Conservation (phyloP, 768 basidiomycete genomes). For the Favolaschia claudopus region DNA sequence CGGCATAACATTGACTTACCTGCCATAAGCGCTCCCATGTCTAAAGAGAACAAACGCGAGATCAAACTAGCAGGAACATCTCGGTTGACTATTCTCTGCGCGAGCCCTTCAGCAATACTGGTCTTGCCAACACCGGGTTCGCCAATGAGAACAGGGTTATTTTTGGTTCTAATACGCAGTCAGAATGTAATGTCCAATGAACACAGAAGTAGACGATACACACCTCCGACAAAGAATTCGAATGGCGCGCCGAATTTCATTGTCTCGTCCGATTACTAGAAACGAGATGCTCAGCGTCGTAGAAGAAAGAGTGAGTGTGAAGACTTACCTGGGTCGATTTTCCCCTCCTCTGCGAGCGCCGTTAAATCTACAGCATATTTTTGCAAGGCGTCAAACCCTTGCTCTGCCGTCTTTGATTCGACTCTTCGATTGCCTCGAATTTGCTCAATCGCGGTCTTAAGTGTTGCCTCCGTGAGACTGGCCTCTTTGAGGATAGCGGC, state of each 20-base stretch:
- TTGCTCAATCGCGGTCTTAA: conserved; percentile 82
- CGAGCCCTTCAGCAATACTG: conserved; percentile 92
- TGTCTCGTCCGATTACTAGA: conserved; percentile 89
- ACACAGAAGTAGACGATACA: not conserved
- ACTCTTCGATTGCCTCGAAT: conserved; percentile 85
- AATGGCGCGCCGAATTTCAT: conserved; percentile 86
- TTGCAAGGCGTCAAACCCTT: conserved; percentile 90
- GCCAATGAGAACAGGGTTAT: conserved; percentile 96
- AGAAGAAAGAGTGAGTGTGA: not conserved
- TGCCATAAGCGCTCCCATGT: conserved; percentile 96
- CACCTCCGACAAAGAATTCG: conserved; percentile 85
- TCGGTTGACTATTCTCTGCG: conserved; percentile 93
- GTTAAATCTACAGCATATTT: conserved; percentile 92
- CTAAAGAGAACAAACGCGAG: conserved; percentile 81
- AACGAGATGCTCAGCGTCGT: not conserved
- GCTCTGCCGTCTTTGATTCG: conserved; percentile 86
- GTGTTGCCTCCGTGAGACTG: conserved; percentile 69
- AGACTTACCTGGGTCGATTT: conserved; percentile 74
- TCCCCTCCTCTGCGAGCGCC: conserved; percentile 86
- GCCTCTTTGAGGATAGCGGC: conserved; percentile 77
- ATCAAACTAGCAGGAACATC: conserved; percentile 85
- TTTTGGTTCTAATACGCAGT: conserved; percentile 76
- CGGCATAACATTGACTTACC: conserved; percentile 32
- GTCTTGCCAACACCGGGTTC: conserved; percentile 97
- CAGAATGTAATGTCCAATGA: conserved; percentile 1